phyloP scores from a whole-genome alignment of 768 basidiomycete species.

The Pisolithus orientalis region DNA sequence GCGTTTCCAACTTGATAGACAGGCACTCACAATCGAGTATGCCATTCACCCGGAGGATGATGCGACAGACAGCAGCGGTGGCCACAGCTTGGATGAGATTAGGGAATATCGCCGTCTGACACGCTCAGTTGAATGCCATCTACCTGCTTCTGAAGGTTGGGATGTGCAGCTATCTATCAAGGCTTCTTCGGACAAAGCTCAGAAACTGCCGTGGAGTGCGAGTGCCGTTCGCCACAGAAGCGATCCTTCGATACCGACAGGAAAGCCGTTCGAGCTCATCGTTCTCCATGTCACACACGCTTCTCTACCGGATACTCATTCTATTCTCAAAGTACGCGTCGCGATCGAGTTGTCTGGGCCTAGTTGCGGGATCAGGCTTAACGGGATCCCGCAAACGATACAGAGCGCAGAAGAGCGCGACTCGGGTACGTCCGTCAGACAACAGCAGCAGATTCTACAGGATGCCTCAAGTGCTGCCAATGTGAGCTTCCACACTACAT shows the following conservation, averaged over 20 bases:
- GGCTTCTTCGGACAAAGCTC: slow-evolving; percentile 67
- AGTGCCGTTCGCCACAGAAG: slow-evolving; percentile 45
- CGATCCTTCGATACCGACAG: slow-evolving; percentile 23
- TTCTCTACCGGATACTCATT: slow-evolving; percentile 62
- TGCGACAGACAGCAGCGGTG: slow-evolving; percentile 17
- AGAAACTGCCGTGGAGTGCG: slow-evolving; percentile 68
- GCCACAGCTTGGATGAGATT: slow-evolving; percentile 57
- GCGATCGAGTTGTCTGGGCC: slow-evolving; percentile 76
- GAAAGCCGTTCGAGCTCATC: slow-evolving; percentile 43
- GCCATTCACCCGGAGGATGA: slow-evolving; percentile 66
- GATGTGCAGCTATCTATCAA: slow-evolving; percentile 75
- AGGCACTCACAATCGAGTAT: slow-evolving; percentile 80
- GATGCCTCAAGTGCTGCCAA: slow-evolving; percentile 67
- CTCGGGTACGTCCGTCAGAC: slow-evolving; percentile 43
- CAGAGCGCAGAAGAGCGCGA: slow-evolving; percentile 63
- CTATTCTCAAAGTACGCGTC: slow-evolving; percentile 74
- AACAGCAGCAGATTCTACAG: slow-evolving; percentile 54
- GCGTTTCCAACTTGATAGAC: slow-evolving; percentile 75
- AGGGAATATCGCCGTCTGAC: slow-evolving; percentile 67
- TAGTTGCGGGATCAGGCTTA: slow-evolving; percentile 74
- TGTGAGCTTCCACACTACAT: slow-evolving; percentile 60
- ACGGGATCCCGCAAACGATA: slow-evolving; percentile 72
- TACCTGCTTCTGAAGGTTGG: slow-evolving; percentile 78
- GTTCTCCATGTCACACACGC: slow-evolving; percentile 69
- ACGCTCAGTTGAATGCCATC: slow-evolving; percentile 73